A percentile compares a stretch with the other conserved stretches of the same genome.
Evolutionary conservation across 768 basidiomycete species (phyloP).

Genomic region (Boletus fagicola): DNA sequence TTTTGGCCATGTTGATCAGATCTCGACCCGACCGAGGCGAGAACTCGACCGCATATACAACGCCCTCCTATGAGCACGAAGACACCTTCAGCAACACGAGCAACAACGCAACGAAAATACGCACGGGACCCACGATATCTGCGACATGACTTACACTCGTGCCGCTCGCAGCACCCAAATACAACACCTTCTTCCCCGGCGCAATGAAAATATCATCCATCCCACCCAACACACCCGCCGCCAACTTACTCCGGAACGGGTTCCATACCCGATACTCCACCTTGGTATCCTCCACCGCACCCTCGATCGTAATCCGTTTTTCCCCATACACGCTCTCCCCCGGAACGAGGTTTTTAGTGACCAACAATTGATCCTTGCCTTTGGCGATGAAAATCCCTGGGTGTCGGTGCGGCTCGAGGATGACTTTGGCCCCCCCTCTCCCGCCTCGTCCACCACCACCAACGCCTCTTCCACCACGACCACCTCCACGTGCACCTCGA

Average conservation of each 20-base stretch:
- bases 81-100: neutral
- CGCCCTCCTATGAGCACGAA: conserved; percentile 66
- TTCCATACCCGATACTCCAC: conserved; percentile 99
- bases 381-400: conserved; percentile 94
- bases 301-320: conserved; percentile 89
- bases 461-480: conserved; percentile 51
- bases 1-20: conserved; percentile 98
- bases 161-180: conserved; percentile 96
- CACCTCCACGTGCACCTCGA: conserved; percentile 45
- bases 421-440: conserved; percentile 80
- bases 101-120: conserved; percentile 27
- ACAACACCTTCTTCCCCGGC: conserved; percentile 94
- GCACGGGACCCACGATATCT: conserved; percentile 94
- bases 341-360: conserved; percentile 96
- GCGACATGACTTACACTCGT: conserved; percentile 99
- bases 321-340: conserved; percentile 99
- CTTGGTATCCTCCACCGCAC: conserved; percentile 75
- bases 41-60: conserved; percentile 98
- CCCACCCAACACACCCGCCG: conserved; percentile 94
- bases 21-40: conserved; percentile 96
- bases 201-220: conserved; percentile 90
- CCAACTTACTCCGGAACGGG: conserved; percentile 95
- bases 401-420: conserved; percentile 95
- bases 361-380: conserved; percentile 95
- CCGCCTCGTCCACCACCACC: conserved; percentile 70